Conservation (phyloP, 176 grass and related monocot genomes). For the Triticum monococcum region DNA sequence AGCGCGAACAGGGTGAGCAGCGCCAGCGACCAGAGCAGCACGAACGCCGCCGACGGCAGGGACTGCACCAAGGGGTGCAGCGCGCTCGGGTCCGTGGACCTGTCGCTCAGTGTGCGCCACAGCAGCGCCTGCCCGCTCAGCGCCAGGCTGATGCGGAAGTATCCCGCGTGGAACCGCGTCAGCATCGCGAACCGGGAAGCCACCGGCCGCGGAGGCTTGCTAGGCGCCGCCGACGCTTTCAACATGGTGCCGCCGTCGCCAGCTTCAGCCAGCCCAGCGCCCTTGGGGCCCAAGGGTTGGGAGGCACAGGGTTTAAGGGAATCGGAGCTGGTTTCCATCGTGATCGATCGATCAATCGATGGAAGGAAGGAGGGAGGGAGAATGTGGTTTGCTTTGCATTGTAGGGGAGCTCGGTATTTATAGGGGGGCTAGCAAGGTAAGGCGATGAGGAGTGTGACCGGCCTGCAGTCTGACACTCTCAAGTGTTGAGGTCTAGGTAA, state of each 20-base stretch:
- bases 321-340: slow-evolving; percentile 7
- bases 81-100: slow-evolving; percentile 32
- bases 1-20: slow-evolving; percentile 63
- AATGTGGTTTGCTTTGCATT: slow-evolving; percentile 23
- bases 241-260: not conserved
- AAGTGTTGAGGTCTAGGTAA: not conserved
- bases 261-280: not conserved
- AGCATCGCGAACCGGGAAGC: slow-evolving; percentile 32
- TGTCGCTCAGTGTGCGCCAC: slow-evolving; percentile 68
- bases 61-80: slow-evolving; percentile 24
- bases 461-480: not conserved
- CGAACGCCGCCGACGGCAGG: slow-evolving; percentile 70
- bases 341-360: not conserved
- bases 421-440: slow-evolving; percentile 7
- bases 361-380: not conserved
- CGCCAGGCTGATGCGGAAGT: slow-evolving; percentile 89
- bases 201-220: not conserved
- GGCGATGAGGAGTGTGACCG: not conserved
- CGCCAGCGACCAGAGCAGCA: slow-evolving; percentile 76
- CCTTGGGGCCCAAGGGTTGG: not conserved
- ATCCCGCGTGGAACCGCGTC: slow-evolving; percentile 80
- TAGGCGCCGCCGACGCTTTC: not conserved
- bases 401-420: slow-evolving; percentile 35
- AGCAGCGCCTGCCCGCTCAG: slow-evolving; percentile 84
- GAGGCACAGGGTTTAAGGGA: slow-evolving; percentile 23